A percentile compares a stretch with the other conserved stretches of the same genome.
These are phyloP conservation scores for Trametes punicea DNA, from an alignment of 768 basidiomycete genomes.

Conservation along the genomic window DNA sequence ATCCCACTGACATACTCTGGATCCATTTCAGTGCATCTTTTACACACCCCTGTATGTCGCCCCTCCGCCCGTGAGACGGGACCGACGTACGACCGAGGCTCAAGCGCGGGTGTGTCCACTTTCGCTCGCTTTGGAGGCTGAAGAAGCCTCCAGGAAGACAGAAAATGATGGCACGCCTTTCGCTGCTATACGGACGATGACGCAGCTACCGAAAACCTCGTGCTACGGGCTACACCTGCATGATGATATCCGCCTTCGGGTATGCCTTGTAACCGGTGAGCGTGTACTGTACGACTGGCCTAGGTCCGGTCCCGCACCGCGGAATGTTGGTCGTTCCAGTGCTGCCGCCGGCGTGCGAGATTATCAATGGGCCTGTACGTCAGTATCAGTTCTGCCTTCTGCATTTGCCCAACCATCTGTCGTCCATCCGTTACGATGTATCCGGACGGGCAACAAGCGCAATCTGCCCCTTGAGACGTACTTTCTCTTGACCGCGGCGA, in stretches of 20 bases:
- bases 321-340: neutral
- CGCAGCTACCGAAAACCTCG: conserved; percentile 4
- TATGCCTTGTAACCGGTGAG: neutral
- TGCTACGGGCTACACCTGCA: neutral
- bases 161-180: conserved; percentile 2
- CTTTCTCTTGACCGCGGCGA: conserved; percentile 13
- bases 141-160: neutral
- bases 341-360: neutral
- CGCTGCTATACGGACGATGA: neutral
- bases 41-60: neutral
- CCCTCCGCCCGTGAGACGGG: neutral
- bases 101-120: neutral
- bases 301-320: conserved; percentile 7
- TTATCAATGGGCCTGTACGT: neutral
- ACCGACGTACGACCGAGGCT: neutral
- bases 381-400: neutral
- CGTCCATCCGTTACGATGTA: neutral
- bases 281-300: conserved; percentile 3
- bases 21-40: neutral
- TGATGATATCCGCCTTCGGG: neutral
- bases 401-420: neutral
- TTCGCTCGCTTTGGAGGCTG: neutral
- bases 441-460: neutral
- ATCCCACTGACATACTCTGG: neutral
- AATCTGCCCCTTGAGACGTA: neutral